Base-by-base conservation (phyloP, 2,329 filamentous ascomycete genomes). In the Pseudocercospora musae region DNA sequence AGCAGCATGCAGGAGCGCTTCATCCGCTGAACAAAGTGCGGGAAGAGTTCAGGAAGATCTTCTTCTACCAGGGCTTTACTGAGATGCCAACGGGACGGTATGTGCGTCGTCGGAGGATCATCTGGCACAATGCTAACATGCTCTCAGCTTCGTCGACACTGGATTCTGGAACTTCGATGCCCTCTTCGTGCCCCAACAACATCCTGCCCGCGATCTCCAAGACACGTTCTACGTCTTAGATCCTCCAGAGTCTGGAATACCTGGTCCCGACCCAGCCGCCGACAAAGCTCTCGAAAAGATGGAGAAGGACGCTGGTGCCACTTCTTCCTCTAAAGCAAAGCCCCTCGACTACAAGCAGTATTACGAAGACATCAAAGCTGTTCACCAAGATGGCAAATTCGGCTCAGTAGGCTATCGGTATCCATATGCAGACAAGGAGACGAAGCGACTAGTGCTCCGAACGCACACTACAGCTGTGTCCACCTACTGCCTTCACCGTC, bases 81-180 rank as follows among this genome's bases (percentile, higher is more conserved):
- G 95, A 99, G 82, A 98, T 99, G 95, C 91, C 93, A 13, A 97
- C 94, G 55, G 89, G 90, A 79, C 87, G 91, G 80, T 83, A 72
- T 64, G 77, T 66, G 1, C 44, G 7, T 60, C 18, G n/a, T n/a
- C n/a, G n/a, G 46, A n/a, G 23, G 4, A 10, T 25, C 1, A 13
- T 11, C 23, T 81, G 78, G 75, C 11, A 20, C 48, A 15, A 29
- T 33, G 25, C 67, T 69, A 33, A 68, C 56, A 31, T 2, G 5
- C 5, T 20, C 7, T n/a, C 58, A 84, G 82, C 76, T 97, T 89
- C 76, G 93, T 98, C 66, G 95, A 99, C 80, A 94, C 93, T 11
- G 93, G 94, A 52, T 97, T 98, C 87, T 99, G 95, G 92, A 98
- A 98, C 79, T 98, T 98, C 78, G 94, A 98, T 74, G 88, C 93